Conservation (phyloP, 1,284 basidiomycete species). For the Apiotrichum sp. region DNA sequence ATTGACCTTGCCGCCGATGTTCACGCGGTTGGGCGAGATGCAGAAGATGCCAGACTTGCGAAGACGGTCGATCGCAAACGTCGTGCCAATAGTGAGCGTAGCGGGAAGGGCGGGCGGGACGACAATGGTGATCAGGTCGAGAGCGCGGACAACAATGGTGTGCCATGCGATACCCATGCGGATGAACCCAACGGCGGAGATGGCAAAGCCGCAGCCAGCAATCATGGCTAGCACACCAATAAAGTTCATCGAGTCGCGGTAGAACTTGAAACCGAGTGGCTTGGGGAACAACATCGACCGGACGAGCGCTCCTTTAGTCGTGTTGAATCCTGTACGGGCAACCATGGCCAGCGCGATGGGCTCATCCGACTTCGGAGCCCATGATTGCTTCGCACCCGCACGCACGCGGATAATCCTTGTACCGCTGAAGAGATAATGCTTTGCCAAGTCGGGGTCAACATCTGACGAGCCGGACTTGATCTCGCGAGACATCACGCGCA, state of each 20-base stretch:
- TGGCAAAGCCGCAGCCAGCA: conserved; percentile 79
- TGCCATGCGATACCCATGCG: conserved; percentile 82
- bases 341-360: conserved; percentile 79
- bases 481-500: conserved; percentile 61
- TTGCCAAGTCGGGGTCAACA: conserved; percentile 64
- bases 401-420: conserved; percentile 91
- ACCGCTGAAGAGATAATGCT: conserved; percentile 85
- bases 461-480: conserved; percentile 54
- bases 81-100: conserved; percentile 94
- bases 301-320: conserved; percentile 93
- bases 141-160: conserved; percentile 83
- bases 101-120: conserved; percentile 97
- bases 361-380: conserved; percentile 50
- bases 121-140: conserved; percentile 97
- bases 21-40: conserved; percentile 93
- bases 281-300: conserved; percentile 99
- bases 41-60: conserved; percentile 89
- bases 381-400: conserved; percentile 52
- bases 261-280: conserved; percentile 95
- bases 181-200: conserved; percentile 85
- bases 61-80: conserved; percentile 85
- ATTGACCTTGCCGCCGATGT: conserved; percentile 94
- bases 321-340: conserved; percentile 91
- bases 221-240: conserved; percentile 86
- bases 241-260: conserved; percentile 95